Evolutionary conservation across 169 alveolate genomes (phyloP), one percentile per base, ranked within the genome.

Genomic region (Plasmodium adleri): DNA sequence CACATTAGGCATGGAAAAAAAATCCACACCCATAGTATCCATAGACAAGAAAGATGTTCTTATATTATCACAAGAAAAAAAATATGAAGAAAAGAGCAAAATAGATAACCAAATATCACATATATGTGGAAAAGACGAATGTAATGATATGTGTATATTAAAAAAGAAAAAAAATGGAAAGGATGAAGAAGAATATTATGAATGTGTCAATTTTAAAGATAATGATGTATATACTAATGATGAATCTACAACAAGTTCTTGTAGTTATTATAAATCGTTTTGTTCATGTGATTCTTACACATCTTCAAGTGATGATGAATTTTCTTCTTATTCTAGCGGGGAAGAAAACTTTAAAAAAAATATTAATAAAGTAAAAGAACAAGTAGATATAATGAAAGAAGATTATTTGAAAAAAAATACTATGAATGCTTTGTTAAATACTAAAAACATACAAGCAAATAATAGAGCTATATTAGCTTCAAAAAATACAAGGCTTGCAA

Each of bases 381-480:
- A 78, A 78, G 70, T 64, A 26, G 89, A 78, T 49, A 49, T 78
- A 43, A 78, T 78, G 28, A 78, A 67, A 45, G 89, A 78, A 78
- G 74, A 78, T 64, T 78, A 49, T 56, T 49, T 78, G 54, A 78
- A 78, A 50, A 78, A 78, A 32, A 78, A 78, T 56, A 52, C 89
- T 4, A 71, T 71, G 70, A 52, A 15, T 26, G 89, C 89, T 49
- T 66, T 78, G 54, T 70, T 67, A 52, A 78, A 78, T 45, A 78
- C 75, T n/a, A 78, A 59, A 2, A 63, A 78, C 50, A 50, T 67
- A 43, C 89, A 78, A 58, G 89, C 89, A 52, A 49, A 78, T 15
- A 78, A 54, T 66, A 54, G 89, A 45, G 89, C 89, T 20, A 66
- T 47, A 50, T 64, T 78, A 78, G 89, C 89, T 66, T 22, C 78